Conservation (phyloP, 768 basidiomycete genomes). For the Tulasnella sp. region DNA sequence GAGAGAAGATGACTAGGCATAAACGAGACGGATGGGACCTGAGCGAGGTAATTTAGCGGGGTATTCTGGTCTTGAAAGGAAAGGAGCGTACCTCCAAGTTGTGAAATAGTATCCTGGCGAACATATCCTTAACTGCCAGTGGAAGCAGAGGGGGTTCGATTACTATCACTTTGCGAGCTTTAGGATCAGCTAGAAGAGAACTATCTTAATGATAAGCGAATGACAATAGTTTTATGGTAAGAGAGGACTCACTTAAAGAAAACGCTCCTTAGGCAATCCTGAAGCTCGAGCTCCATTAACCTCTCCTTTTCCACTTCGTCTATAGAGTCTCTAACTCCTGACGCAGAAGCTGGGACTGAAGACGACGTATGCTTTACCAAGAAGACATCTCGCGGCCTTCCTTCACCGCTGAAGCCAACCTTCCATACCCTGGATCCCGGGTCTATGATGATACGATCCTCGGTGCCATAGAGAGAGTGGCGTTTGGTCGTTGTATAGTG, state of each 20-base stretch:
- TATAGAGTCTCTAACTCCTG: conserved; percentile 45
- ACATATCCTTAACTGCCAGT: conserved; percentile 80
- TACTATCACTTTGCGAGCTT: conserved; percentile 91
- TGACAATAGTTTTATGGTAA: conserved; percentile 37
- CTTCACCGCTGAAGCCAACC: conserved; percentile 96
- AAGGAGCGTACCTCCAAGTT: conserved; percentile 70
- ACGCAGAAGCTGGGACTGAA: not conserved
- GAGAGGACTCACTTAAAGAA: conserved; percentile 74
- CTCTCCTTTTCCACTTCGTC: conserved; percentile 75
- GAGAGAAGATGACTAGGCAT: conserved; percentile 85
- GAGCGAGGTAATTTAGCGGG: conserved; percentile 8
- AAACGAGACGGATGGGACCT: conserved; percentile 96
- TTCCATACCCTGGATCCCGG: conserved; percentile 95
- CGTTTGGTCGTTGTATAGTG: conserved; percentile 83
- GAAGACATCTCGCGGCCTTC: conserved; percentile 87
- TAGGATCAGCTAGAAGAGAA: conserved; percentile 91
- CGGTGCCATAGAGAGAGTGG: conserved; percentile 95
- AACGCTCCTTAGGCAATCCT: conserved; percentile 70
- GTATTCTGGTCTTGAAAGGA: not conserved
- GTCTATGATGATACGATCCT: conserved; percentile 94
- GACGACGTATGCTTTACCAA: conserved; percentile 51
- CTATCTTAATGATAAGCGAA: conserved; percentile 49
- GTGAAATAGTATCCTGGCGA: conserved; percentile 85
- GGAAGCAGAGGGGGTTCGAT: conserved; percentile 90
- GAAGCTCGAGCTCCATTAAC: conserved; percentile 69